Evolutionary conservation across 2,329 filamentous ascomycete species (phyloP).

Genomic region (Fusarium xylarioides): DNA sequence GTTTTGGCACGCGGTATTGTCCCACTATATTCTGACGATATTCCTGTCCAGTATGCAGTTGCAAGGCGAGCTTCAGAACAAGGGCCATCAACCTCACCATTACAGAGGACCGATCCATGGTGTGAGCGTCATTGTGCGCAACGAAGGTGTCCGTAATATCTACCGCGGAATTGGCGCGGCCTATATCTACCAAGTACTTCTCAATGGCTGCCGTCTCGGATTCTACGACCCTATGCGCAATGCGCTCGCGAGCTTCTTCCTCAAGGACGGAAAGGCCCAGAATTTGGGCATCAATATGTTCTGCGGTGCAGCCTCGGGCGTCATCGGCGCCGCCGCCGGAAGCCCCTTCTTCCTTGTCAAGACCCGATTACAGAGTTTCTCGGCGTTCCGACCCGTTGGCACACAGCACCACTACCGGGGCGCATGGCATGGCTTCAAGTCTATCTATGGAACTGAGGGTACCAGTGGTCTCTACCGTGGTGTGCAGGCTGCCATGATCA

Average conservation of each 20-base stretch:
- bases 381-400: slow-evolving; percentile 89
- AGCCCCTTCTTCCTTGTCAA: slow-evolving; percentile 99
- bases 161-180: slow-evolving; percentile 91
- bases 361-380: slow-evolving; percentile 93
- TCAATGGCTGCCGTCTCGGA: slow-evolving; percentile 95
- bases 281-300: slow-evolving; percentile 93
- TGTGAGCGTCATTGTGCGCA: slow-evolving; percentile 86
- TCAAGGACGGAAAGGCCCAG: slow-evolving; percentile 78
- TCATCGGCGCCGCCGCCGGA: slow-evolving; percentile 90
- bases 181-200: slow-evolving; percentile 94
- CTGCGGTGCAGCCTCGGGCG: slow-evolving; percentile 85
- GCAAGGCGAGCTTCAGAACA: slow-evolving; percentile 92
- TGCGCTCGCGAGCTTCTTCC: slow-evolving; percentile 72
- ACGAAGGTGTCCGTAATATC: slow-evolving; percentile 86
- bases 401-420: slow-evolving; percentile 96
- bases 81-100: slow-evolving; percentile 83
- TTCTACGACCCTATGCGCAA: slow-evolving; percentile 97
- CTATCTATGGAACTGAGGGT: slow-evolving; percentile 83
- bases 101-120: slow-evolving; percentile 94
- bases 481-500: slow-evolving; percentile 91
- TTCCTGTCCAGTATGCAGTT: slow-evolving; percentile 77
- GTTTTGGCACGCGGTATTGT: background rate
- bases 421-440: slow-evolving; percentile 80
- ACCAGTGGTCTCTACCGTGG: slow-evolving; percentile 86
- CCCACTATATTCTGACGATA: slow-evolving; percentile 1